Percentiles rank a stretch among this genome's conserved stretches.
phyloP scores from a whole-genome alignment of 805 yeast genomes.

The Candida maris region DNA sequence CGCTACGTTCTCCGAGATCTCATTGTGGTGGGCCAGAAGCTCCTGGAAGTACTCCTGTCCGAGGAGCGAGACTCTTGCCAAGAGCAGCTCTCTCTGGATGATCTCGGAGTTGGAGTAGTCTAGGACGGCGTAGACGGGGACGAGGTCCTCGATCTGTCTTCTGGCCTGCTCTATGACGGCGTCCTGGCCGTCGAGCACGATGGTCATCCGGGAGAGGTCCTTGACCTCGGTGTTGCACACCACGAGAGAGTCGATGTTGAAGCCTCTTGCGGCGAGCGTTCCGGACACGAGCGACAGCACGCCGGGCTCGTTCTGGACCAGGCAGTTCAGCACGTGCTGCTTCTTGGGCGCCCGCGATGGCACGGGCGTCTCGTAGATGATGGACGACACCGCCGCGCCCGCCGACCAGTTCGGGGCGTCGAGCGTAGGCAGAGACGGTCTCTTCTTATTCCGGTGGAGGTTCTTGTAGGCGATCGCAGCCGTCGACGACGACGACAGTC shows the following conservation, averaged over 20 bases:
- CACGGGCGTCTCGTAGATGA: slow-evolving; percentile 84
- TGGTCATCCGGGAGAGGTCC: slow-evolving; percentile 95
- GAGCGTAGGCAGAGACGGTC: slow-evolving; percentile 89
- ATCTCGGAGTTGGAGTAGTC: slow-evolving; percentile 90
- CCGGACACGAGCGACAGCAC: slow-evolving; percentile 91
- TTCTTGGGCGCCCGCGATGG: slow-evolving; percentile 60
- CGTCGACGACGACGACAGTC: slow-evolving; percentile 59
- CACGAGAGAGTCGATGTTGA: slow-evolving; percentile 95
- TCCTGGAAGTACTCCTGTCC: slow-evolving; percentile 99
- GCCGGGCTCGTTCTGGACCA: slow-evolving; percentile 99
- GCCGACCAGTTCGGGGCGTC: slow-evolving; percentile 95
- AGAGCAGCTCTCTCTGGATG: slow-evolving; percentile 83
- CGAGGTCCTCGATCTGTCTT: slow-evolving; percentile 95
- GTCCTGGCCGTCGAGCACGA: slow-evolving; percentile 89
- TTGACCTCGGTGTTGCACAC: slow-evolving; percentile 95
- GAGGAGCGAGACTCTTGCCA: slow-evolving; percentile 87
- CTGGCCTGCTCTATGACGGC: slow-evolving; percentile 97
- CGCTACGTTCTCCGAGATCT: slow-evolving; percentile 42
- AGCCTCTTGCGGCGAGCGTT: slow-evolving; percentile 95
- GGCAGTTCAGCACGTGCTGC: slow-evolving; percentile 90
- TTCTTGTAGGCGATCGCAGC: slow-evolving; percentile 94
- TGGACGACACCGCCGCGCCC: slow-evolving; percentile 94
- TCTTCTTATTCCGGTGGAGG: slow-evolving; percentile 76
- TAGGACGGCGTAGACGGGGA: slow-evolving; percentile 96
- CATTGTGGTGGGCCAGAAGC: slow-evolving; percentile 78